A percentile compares a stretch with the other conserved stretches of the same genome.
phyloP scores from a whole-genome alignment of 176 grass and related monocot genomes.

The Elaeis guineensis region DNA sequence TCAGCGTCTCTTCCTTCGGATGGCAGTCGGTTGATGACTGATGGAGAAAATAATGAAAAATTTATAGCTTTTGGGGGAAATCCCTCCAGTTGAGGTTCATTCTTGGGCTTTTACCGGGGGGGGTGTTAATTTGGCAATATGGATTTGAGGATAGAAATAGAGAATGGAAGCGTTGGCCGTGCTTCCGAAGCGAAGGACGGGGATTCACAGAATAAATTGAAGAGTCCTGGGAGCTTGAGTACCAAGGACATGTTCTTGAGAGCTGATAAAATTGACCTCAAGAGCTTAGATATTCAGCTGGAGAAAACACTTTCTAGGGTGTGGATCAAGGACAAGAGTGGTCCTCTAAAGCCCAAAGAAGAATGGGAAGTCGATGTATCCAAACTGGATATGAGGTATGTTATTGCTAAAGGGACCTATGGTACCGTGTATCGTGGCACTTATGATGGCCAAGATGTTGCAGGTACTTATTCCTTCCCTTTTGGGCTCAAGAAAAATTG shows the following conservation, averaged over 20 bases:
- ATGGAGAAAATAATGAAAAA: not conserved
- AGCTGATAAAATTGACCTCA: constrained; percentile 65
- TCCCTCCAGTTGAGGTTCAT: not conserved
- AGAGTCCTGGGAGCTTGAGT: constrained; percentile 3
- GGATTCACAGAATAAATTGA: not conserved
- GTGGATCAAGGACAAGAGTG: constrained; percentile 49
- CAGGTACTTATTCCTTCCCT: constrained; percentile 27
- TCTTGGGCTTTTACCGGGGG: not conserved
- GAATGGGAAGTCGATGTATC: constrained; percentile 77
- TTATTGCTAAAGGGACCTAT: constrained; percentile 70
- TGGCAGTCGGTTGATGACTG: no score
- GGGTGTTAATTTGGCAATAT: constrained; percentile 10
- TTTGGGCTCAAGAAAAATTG: not conserved
- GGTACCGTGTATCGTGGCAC: constrained; percentile 79
- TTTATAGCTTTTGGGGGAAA: not conserved
- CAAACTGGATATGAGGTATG: constrained; percentile 65
- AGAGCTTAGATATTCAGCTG: constrained; percentile 58
- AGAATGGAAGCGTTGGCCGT: not conserved
- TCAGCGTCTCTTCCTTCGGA: no score
- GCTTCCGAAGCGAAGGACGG: constrained; percentile 1
- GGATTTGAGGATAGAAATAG: constrained; percentile 11
- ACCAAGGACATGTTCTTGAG: constrained; percentile 50
- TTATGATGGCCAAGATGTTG: constrained; percentile 68
- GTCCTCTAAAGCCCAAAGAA: constrained; percentile 22
- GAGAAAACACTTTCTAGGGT: constrained; percentile 72